phyloP scores from a whole-genome alignment of 805 yeast species.

The Schwanniomyces pseudopolymorphus region DNA sequence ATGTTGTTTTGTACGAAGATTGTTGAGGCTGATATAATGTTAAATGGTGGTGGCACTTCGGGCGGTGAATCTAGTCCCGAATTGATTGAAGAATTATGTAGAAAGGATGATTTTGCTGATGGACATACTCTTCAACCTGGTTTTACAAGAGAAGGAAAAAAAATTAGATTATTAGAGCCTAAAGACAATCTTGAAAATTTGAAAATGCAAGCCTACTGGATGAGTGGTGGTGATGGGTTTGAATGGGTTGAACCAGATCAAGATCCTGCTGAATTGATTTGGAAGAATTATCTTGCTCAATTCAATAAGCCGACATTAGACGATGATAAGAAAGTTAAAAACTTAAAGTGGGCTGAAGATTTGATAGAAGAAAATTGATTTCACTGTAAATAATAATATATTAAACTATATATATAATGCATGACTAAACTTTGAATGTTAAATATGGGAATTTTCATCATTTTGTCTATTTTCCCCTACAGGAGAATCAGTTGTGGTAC shows the following conservation, averaged over 20 bases:
- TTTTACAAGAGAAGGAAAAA: constrained; percentile 34
- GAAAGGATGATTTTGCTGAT: constrained; percentile 24
- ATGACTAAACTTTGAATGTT: constrained; percentile 1
- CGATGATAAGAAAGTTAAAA: constrained; percentile 12
- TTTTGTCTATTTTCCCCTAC: not conserved
- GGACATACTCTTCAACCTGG: constrained; percentile 34
- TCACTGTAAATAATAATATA: constrained; percentile 7
- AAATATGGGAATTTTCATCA: constrained; percentile 7
- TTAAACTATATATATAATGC: not conserved
- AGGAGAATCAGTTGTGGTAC: not conserved
- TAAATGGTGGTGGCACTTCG: constrained; percentile 49
- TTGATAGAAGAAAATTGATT: constrained; percentile 22
- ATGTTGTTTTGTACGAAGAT: constrained; percentile 64
- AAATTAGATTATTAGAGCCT: constrained; percentile 37
- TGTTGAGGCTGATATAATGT: constrained; percentile 61
- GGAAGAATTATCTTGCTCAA: constrained; percentile 32
- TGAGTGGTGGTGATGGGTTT: constrained; percentile 80
- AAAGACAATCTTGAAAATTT: constrained; percentile 63
- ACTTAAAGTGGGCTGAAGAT: constrained; percentile 42
- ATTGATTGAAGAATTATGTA: constrained; percentile 38
- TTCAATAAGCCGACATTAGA: constrained; percentile 21
- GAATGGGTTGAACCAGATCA: constrained; percentile 90
- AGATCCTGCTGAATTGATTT: constrained; percentile 72
- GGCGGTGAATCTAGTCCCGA: constrained; percentile 31
- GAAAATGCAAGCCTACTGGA: constrained; percentile 81